Evolutionary conservation across 352 stramenopile species (phyloP).

Genomic region (Pythium phragmitis): DNA sequence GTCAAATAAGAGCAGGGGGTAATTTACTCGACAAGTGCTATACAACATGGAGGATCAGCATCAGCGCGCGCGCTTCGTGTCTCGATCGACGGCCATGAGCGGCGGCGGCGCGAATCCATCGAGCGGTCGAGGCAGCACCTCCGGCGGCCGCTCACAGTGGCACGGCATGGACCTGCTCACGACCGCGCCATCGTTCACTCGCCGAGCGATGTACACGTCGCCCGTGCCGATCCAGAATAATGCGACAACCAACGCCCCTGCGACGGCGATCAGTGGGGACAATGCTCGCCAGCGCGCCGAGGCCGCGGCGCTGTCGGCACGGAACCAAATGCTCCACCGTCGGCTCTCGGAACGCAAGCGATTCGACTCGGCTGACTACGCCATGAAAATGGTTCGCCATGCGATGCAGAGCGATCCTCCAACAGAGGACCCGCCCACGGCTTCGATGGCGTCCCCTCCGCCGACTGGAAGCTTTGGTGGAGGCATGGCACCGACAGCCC

Average conservation of each 20-base stretch:
- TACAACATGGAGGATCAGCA: slow-evolving; percentile 15
- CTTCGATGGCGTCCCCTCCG: not conserved
- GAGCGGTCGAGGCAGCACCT: not conserved
- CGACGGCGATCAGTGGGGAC: slow-evolving; percentile 1
- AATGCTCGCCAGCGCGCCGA: slow-evolving; percentile 6
- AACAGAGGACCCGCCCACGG: not conserved
- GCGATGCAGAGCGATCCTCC: slow-evolving; percentile 17
- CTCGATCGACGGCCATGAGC: slow-evolving; percentile 1
- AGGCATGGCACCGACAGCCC: not conserved
- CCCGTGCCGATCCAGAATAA: not conserved
- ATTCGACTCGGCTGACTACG: slow-evolving; percentile 84
- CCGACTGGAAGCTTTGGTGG: not conserved
- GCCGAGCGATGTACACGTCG: slow-evolving; percentile 25
- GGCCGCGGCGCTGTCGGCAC: slow-evolving; percentile 53
- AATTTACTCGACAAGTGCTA: not conserved
- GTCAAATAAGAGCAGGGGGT: not conserved
- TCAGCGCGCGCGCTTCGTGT: slow-evolving; percentile 14
- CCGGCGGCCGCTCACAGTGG: slow-evolving; percentile 24
- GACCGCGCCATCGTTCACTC: slow-evolving; percentile 19
- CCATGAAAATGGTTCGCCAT: slow-evolving; percentile 51
- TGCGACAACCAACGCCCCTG: not conserved
- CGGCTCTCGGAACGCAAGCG: slow-evolving; percentile 76
- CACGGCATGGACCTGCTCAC: slow-evolving; percentile 32
- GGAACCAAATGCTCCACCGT: slow-evolving; percentile 75
- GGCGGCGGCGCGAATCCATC: slow-evolving; percentile 2